These are phyloP conservation scores for Euphorbia corollata DNA, from an alignment of 441 rosid genomes.

Conservation along the genomic window DNA sequence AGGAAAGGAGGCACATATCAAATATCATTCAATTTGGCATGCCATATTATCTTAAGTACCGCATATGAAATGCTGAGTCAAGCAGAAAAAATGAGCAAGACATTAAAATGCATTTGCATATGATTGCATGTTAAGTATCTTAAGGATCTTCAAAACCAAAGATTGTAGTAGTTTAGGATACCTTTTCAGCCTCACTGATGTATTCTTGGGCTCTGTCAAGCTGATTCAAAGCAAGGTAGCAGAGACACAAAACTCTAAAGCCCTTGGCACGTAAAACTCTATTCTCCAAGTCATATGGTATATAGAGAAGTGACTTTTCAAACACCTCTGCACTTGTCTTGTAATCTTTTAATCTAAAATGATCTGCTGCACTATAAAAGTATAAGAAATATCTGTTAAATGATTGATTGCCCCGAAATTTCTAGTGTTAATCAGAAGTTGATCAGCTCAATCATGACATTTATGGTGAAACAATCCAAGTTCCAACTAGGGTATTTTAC, in stretches of 20 bases:
- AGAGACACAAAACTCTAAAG: constrained; percentile 84
- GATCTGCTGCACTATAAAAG: constrained; percentile 59
- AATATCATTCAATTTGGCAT: constrained; percentile 8
- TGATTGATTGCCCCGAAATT: background rate
- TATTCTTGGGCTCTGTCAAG: constrained; percentile 84
- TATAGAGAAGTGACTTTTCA: constrained; percentile 88
- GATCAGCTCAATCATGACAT: background rate
- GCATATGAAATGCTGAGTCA: background rate
- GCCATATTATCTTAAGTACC: background rate
- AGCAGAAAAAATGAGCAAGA: background rate
- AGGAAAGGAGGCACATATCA: constrained; percentile 12
- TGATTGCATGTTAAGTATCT: constrained; percentile 10
- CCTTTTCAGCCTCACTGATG: constrained; percentile 86
- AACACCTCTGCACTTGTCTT: constrained; percentile 75
- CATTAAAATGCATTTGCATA: background rate
- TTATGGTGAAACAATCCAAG: background rate
- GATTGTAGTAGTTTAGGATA: constrained; percentile 23
- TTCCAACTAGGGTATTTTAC: background rate
- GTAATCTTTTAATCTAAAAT: constrained; percentile 68
- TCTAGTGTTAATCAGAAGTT: background rate
- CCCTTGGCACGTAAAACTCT: constrained; percentile 80
- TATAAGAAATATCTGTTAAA: constrained; percentile 14
- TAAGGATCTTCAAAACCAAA: constrained; percentile 15
- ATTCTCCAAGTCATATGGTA: constrained; percentile 56
- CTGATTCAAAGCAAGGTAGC: constrained; percentile 72